Percentiles rank a stretch among this genome's conserved stretches.
Conservation (phyloP, 495 filamentous ascomycete genomes). For the Aspergillus funiculosus region DNA sequence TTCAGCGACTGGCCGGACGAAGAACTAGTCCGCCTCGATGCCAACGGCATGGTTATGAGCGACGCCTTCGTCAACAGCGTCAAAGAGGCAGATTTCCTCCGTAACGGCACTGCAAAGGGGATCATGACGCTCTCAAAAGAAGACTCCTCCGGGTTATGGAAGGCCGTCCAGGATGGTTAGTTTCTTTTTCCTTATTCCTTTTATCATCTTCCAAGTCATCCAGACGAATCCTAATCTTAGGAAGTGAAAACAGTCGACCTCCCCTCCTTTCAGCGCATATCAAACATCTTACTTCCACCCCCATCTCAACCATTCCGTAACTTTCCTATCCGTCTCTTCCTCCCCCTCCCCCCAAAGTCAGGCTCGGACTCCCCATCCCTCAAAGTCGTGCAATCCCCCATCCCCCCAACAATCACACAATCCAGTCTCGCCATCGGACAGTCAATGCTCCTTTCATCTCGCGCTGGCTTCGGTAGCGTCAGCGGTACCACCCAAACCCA, state of each 20-base stretch:
- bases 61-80: conserved; percentile 92
- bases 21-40: conserved; percentile 60
- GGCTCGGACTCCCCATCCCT: conserved; percentile 43
- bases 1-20: conserved; percentile 70
- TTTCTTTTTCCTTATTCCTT: conserved; percentile 4
- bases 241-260: conserved; percentile 61
- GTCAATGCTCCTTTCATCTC: conserved; percentile 24
- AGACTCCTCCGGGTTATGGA: conserved; percentile 82
- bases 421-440: conserved; percentile 25
- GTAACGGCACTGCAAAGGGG: conserved; percentile 83
- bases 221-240: conserved; percentile 17
- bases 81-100: conserved; percentile 91
- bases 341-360: conserved; percentile 57
- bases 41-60: conserved; percentile 54
- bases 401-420: conserved; percentile 44
- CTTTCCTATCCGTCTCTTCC: conserved; percentile 81
- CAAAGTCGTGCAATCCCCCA: conserved; percentile 64
- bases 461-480: conserved; percentile 16
- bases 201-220: too few relatives aligned
- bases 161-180: conserved; percentile 72
- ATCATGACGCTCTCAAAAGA: conserved; percentile 91
- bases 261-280: conserved; percentile 63
- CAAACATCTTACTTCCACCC: conserved; percentile 71
- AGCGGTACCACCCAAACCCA: conserved; percentile 28
- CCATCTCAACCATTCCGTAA: conserved; percentile 65